Evolutionary conservation across 441 rosid species (phyloP), one percentile per base, ranked within the genome.

Genomic region (Syzygium syzygioides): DNA sequence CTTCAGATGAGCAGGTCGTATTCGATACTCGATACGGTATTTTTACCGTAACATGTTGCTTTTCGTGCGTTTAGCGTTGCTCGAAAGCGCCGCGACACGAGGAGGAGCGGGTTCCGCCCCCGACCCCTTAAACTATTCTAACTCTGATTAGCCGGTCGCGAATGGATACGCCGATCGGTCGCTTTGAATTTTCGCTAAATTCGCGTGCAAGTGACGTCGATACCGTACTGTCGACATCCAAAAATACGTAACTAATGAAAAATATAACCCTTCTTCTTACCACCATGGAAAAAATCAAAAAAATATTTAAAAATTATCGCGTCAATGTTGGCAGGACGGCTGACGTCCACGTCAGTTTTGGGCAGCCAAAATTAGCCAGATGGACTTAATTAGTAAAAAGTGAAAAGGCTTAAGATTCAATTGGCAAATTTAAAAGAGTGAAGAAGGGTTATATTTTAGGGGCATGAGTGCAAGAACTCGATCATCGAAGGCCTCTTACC

Each of bases 131-230:
- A 56, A 56, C 28, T 9, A 1, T 56, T 56, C 60, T 23, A 4
- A 23, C 28, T 56, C 9, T 23, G 28, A 25, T 56, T 56, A 56
- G 60, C 1, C 12, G 28, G 60, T 10, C 9, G 4, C 60, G 14
- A 14, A 30, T 4, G 14, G 5, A n/a, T 4, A 7, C 14, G 32
- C 0, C 4, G 18, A 3, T 0, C 4, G 18, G 5, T 14, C 19
- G 34, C 34, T 62, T 14, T 62, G 15, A 3, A 14, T 14, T 62
- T 62, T 62, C 5, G 34, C 7, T n/a, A 62, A n/a, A 14, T 60
- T 60, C 11, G 30, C 32, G 6, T 14, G 17, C 1, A 34, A 9
- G 34, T 0, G 4, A n/a, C n/a, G 34, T 6, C 9, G 8, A 13
- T 28, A 6, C n/a, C 68, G n/a, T 14, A 3, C 15, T 6, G 14